These are phyloP conservation scores for Populus hybrid DNA, from an alignment of 441 rosid genomes.

Conservation along the genomic window DNA sequence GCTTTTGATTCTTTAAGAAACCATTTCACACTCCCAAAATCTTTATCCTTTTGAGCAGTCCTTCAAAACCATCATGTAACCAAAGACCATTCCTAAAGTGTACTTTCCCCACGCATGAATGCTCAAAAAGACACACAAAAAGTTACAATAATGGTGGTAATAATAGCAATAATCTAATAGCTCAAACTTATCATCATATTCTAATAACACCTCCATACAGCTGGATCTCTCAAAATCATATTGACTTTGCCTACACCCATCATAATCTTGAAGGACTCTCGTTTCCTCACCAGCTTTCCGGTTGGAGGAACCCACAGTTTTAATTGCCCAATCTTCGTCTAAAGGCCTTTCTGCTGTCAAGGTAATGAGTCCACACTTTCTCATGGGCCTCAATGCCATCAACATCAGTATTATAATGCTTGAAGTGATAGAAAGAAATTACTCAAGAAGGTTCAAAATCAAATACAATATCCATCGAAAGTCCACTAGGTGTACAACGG, in stretches of 20 bases:
- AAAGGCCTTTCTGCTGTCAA: not conserved
- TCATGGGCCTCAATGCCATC: not conserved
- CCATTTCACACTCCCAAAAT: not conserved
- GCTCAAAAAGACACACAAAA: not conserved
- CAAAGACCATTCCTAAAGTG: not conserved
- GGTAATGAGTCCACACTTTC: not conserved
- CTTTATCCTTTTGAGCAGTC: not conserved
- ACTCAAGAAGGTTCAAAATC: not conserved
- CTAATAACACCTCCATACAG: conserved; percentile 17
- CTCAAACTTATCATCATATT: not conserved
- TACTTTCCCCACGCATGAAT: not conserved
- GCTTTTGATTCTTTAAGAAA: not conserved
- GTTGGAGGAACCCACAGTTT: conserved; percentile 15
- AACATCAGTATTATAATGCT: not conserved
- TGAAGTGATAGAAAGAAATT: not conserved
- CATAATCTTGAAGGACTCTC: conserved; percentile 20
- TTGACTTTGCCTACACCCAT: conserved; percentile 25
- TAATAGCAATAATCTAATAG: not conserved
- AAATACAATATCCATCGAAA: not conserved
- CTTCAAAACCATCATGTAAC: not conserved
- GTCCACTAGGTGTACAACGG: not conserved
- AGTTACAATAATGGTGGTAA: not conserved
- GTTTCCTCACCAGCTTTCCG: conserved; percentile 17
- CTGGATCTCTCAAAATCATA: conserved; percentile 24
- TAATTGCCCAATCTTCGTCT: conserved; percentile 5